Conservation (phyloP, 805 yeast genomes). For the Lachancea meyersii region DNA sequence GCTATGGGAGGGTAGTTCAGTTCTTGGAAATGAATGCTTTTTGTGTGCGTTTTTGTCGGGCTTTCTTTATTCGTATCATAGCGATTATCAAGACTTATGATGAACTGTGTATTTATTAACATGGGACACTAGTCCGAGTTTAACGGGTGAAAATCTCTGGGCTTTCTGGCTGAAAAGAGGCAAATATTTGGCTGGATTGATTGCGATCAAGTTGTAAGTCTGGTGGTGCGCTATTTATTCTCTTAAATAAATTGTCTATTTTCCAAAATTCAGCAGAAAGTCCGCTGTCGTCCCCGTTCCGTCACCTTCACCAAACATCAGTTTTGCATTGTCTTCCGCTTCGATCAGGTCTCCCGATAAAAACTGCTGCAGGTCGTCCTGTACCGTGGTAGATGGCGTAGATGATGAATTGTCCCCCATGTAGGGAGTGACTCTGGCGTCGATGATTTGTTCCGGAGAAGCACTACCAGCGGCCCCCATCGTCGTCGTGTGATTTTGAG, state of each 20-base stretch:
- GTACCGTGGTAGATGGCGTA: constrained; percentile 9
- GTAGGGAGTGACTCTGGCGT: constrained; percentile 17
- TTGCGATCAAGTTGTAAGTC: not conserved
- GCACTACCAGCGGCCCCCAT: constrained; percentile 7
- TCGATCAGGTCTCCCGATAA: constrained; percentile 29
- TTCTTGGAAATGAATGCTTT: too few species aligned
- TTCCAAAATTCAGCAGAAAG: constrained; percentile 27
- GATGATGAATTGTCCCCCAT: constrained; percentile 5
- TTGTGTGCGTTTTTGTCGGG: too few species aligned
- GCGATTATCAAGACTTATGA: too few species aligned
- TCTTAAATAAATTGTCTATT: constrained; percentile 9
- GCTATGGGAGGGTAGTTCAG: too few species aligned
- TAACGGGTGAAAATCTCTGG: too few species aligned
- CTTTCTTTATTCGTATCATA: too few species aligned
- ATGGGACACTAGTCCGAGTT: too few species aligned
- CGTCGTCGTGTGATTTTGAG: not conserved
- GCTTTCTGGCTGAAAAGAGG: too few species aligned
- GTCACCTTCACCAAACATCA: constrained; percentile 20
- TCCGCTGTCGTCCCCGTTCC: constrained; percentile 25
- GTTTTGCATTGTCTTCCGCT: constrained; percentile 30
- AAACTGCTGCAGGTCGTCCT: constrained; percentile 29
- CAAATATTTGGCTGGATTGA: too few species aligned
- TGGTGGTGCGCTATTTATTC: not conserved
- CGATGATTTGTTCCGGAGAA: constrained; percentile 25
- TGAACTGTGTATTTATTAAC: too few species aligned